Evolutionary conservation across 148 eudicot genomes (phyloP).

Genomic region (Rhododendron vialii): DNA sequence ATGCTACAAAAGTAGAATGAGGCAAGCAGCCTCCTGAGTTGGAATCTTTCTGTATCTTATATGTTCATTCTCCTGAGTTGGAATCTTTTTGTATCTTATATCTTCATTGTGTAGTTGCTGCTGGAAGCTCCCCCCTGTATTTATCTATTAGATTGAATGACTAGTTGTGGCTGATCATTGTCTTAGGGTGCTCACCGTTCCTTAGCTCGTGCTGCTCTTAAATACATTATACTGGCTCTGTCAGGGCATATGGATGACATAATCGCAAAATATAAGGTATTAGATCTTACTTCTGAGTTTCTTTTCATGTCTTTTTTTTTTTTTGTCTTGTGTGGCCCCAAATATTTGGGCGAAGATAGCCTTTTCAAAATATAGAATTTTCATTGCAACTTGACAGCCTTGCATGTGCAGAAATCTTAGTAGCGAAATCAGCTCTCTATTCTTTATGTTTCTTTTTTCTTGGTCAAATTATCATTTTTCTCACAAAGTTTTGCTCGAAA

Average conservation of each 20-base stretch:
- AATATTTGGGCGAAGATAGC: background rate
- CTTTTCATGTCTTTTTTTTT: background rate
- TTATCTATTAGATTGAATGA: background rate
- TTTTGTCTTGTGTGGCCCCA: background rate
- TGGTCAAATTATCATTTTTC: background rate
- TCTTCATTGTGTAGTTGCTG: background rate
- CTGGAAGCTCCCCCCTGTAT: background rate
- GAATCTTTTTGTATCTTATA: background rate
- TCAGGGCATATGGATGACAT: slow-evolving; percentile 78
- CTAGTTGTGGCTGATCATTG: background rate
- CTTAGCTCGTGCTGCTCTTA: slow-evolving; percentile 58
- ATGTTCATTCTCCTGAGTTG: background rate
- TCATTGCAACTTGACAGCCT: background rate
- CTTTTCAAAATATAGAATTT: background rate
- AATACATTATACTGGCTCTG: slow-evolving; percentile 58
- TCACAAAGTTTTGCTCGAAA: background rate
- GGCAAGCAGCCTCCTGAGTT: background rate
- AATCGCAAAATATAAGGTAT: slow-evolving; percentile 70
- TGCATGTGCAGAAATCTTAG: background rate
- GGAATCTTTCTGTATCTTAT: background rate
- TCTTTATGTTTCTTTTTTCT: background rate
- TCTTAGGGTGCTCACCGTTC: slow-evolving; percentile 49
- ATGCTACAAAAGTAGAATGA: background rate
- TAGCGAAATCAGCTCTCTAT: background rate
- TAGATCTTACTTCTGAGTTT: background rate